Evolutionary conservation across 176 grass and related monocot species (phyloP).

Genomic region (Zoysia pacifica): DNA sequence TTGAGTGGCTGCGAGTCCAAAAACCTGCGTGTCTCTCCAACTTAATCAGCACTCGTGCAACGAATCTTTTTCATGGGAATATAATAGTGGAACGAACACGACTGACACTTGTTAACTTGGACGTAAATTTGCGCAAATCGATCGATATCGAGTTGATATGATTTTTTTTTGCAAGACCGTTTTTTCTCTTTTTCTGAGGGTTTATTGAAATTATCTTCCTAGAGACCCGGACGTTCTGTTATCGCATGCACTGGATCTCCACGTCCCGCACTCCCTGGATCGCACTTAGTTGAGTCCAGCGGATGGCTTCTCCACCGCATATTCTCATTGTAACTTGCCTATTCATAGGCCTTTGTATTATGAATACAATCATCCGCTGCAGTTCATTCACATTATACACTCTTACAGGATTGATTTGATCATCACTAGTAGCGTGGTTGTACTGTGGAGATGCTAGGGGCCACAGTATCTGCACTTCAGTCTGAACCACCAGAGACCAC

Average conservation of each 20-base stretch:
- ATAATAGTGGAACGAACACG: background rate
- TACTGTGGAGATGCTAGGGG: slow-evolving; percentile 16
- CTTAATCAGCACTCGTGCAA: background rate
- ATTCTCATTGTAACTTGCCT: too few relatives aligned
- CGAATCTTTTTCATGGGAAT: too few relatives aligned
- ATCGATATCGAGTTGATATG: background rate
- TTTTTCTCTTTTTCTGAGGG: too few relatives aligned
- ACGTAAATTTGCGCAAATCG: background rate
- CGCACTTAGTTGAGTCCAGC: too few relatives aligned
- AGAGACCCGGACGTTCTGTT: too few relatives aligned
- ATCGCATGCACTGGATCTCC: too few relatives aligned
- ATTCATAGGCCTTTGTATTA: too few relatives aligned
- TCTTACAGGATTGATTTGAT: background rate
- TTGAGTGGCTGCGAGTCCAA: slow-evolving; percentile 36
- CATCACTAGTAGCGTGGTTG: background rate
- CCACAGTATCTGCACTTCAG: slow-evolving; percentile 19
- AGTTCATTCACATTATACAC: too few relatives aligned
- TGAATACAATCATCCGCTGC: too few relatives aligned
- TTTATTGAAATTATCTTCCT: too few relatives aligned
- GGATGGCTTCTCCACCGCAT: too few relatives aligned
- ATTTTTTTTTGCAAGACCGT: background rate
- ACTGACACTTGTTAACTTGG: background rate
- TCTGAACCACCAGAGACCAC: background rate
- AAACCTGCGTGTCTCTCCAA: background rate
- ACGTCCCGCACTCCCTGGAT: too few relatives aligned